Evolutionary conservation across 2,329 filamentous ascomycete species (phyloP).

Genomic region (Alternaria viburni): DNA sequence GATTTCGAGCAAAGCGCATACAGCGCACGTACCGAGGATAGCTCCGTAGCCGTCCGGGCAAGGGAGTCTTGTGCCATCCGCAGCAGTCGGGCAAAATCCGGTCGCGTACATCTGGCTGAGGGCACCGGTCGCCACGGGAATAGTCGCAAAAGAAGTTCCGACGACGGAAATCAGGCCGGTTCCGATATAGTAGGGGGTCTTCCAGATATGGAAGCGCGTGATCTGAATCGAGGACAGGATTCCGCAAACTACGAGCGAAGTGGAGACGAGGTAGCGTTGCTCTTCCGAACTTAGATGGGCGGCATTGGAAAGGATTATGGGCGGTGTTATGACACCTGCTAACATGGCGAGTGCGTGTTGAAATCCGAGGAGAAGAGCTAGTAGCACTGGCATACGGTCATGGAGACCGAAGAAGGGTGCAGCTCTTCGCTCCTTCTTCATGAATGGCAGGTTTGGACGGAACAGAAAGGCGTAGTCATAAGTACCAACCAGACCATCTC

Average conservation of each 20-base stretch:
- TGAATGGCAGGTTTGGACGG: conserved; percentile 80
- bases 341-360: conserved; percentile 81
- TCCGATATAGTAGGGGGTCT: conserved; percentile 68
- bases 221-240: conserved; percentile 79
- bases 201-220: conserved; percentile 72
- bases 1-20: conserved; percentile 67
- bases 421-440: conserved; percentile 65
- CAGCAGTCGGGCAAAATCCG: conserved; percentile 68
- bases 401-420: conserved; percentile 86
- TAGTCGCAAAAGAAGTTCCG: conserved; percentile 78
- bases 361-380: conserved; percentile 76
- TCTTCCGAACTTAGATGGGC: conserved; percentile 67
- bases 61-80: conserved; percentile 69
- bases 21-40: conserved; percentile 68
- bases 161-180: conserved; percentile 83
- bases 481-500: conserved; percentile 77
- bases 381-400: conserved; percentile 75
- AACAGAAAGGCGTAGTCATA: conserved; percentile 95
- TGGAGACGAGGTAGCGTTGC: conserved; percentile 80
- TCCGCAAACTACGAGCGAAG: conserved; percentile 78
- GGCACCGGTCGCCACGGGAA: conserved; percentile 74
- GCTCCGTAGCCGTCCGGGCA: conserved; percentile 80
- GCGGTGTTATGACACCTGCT: conserved; percentile 73
- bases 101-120: conserved; percentile 79
- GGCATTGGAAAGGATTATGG: conserved; percentile 71